Base-by-base conservation (phyloP, 768 basidiomycete species). In the Tulasnella sp. region DNA sequence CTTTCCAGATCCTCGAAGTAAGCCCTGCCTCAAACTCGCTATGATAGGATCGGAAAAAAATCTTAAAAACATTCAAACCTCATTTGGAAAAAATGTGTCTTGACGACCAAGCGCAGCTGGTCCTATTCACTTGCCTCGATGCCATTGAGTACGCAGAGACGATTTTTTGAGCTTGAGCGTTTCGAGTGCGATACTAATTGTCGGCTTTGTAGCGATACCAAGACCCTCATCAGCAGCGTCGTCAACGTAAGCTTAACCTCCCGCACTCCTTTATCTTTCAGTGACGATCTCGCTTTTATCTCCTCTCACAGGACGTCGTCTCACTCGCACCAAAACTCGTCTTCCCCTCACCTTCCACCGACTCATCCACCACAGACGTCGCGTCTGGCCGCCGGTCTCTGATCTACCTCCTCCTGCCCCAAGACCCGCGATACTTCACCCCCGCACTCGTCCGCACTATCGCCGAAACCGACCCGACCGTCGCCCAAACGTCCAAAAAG, bases 21-120 rank as follows among this genome's bases (percentile, higher is more conserved):
- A 19, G n/a, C 34, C 6, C 14, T 75, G 22, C 26, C n/a, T 47
- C 5, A 3, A 12, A 26, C 19, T 6, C 9, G n/a, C n/a, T 1
- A 22, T 42, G 22, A 11, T 71, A 91, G 90, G 94, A 97, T 79
- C 86, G 95, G 71, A 98, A 97, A 84, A 89, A 90, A 75, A 92
- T 95, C 67, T 83, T 96, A 69, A 95, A 95, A 82, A 85, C 87
- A 5, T 84, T 98, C 67, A 95, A 94, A 76, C 93, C 94, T 1
- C 94, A 97, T 76, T 83, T 95, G 32, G 90, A 91, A 78, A 88
- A 90, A 2, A 94, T 97, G 86, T 91, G 90, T 76, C 83, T 86
- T 47, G 92, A 95, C 75, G 92, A 94, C 62, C 93, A 97, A 75
- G 95, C 95, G 0, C 94, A 95, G 76, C 82, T 91, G 29, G 92